Evolutionary conservation across 129 eudicot species (phyloP).

Genomic region (Erigeron canadensis): DNA sequence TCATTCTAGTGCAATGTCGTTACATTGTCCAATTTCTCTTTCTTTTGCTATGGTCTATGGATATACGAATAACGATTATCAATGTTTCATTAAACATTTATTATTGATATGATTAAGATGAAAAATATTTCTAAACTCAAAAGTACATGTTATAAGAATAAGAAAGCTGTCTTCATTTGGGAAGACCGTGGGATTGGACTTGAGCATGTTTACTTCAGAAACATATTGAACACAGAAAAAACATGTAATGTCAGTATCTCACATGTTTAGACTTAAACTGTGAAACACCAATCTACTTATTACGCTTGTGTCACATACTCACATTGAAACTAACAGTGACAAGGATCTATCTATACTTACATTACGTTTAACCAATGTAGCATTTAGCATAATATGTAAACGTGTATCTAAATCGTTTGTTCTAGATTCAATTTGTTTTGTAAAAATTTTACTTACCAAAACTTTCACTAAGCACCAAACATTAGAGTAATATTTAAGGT

Average conservation of each 20-base stretch:
- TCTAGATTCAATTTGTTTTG: background rate
- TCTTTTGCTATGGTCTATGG: no score
- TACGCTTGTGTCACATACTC: conserved; percentile 13
- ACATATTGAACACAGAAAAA: background rate
- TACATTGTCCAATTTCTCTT: no score
- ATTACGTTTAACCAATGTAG: background rate
- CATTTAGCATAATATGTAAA: background rate
- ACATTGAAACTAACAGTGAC: conserved; percentile 14
- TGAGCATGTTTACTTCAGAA: conserved; percentile 4
- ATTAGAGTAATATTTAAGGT: background rate
- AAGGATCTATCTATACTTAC: conserved; percentile 3
- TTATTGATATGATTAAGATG: no score
- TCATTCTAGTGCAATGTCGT: no score
- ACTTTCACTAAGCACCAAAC: background rate
- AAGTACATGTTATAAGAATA: no score
- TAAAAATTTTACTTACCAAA: background rate
- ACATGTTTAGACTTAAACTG: conserved; percentile 27
- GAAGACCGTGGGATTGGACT: no score
- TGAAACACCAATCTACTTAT: conserved; percentile 1
- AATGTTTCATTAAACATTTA: no score
- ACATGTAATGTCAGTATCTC: background rate
- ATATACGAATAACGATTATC: no score
- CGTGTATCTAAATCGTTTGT: background rate
- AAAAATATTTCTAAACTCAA: no score
- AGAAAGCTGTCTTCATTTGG: no score